A percentile compares a stretch with the other conserved stretches of the same genome.
These are phyloP conservation scores for Aspergillus sojae DNA, from an alignment of 2,329 filamentous ascomycete species.

Conservation along the genomic window DNA sequence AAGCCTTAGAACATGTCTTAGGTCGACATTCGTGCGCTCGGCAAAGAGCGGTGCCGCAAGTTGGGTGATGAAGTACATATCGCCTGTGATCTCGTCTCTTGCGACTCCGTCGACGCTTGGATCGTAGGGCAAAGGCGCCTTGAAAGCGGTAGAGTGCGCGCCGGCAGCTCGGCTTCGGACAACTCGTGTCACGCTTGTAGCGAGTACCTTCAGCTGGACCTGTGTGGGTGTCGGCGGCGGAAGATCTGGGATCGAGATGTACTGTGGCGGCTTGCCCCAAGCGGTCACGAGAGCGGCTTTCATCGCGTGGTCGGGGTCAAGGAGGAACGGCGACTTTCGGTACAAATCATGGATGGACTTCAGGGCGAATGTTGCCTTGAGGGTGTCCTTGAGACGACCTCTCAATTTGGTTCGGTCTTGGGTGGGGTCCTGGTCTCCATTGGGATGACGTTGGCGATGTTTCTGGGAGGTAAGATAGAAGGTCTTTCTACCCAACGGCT, in stretches of 20 bases:
- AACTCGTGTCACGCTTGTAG: neutral
- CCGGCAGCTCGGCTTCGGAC: neutral
- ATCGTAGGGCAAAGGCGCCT: neutral
- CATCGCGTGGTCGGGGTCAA: neutral
- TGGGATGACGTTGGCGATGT: neutral
- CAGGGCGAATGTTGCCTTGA: neutral
- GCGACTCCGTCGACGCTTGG: constrained; percentile 5
- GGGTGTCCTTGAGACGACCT: neutral
- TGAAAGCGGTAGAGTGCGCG: neutral
- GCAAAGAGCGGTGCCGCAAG: neutral
- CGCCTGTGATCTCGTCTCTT: neutral
- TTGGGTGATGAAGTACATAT: constrained; percentile 4
- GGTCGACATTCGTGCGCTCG: neutral
- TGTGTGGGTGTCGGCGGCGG: neutral
- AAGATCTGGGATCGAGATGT: neutral
- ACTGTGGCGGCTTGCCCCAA: neutral
- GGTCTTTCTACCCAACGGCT: no score
- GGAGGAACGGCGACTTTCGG: neutral
- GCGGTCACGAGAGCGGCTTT: neutral
- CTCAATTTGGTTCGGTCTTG: neutral
- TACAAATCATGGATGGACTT: neutral
- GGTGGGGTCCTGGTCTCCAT: neutral
- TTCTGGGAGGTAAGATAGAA: no score
- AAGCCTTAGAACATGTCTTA: neutral
- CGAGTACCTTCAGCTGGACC: constrained; percentile 1